Evolutionary conservation across 495 filamentous ascomycete species (phyloP), one percentile per base, ranked within the genome.

Genomic region (Podospora bellae-mahoneyi): DNA sequence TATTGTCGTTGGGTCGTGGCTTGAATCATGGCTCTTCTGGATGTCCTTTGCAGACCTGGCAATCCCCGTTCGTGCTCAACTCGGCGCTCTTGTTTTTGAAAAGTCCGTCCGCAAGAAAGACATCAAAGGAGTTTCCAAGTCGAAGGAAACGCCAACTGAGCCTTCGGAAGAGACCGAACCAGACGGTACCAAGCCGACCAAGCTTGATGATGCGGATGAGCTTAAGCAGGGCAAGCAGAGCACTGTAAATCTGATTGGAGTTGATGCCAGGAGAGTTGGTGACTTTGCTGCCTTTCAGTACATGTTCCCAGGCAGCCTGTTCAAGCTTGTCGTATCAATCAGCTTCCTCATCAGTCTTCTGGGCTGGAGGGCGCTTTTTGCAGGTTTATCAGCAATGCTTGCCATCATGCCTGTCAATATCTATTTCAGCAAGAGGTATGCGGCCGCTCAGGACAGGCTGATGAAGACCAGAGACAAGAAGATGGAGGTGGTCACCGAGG

Each of bases 391-490:
- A 1, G 84, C 87, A 0, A 87, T 90, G 73, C 71, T 85, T 5
- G 72, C 91, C 18, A 84, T 89, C 4, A 83, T 86, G 18, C 92
- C 92, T 0, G 60, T 92, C 61, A 95, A 94, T 69, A 82, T 88
- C 19, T 88, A 85, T 69, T 83, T 86, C 39, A 89, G 90, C 57
- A 92, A 88, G 72, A 80, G 79, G 34, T 94, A 91, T 70, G 78
- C 88, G 0, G 79, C 80, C 7, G 82, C 89, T 13, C 90, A 93
- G 71, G 88, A 90, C 66, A 80, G 82, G 16, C 77, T 96, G 58
- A 96, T 96, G 92, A 92, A 91, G 73, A 79, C 88, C 13, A 83
- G 91, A 65, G 92, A 96, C 75, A 81, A 86, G 58, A 94, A 94
- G 73, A 86, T 93, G 83, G 88, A 84, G 0, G 83, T 93, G 1